These are phyloP conservation scores for Ceratocystis lukuohia DNA, from an alignment of 2,329 filamentous ascomycete species.

Conservation along the genomic window DNA sequence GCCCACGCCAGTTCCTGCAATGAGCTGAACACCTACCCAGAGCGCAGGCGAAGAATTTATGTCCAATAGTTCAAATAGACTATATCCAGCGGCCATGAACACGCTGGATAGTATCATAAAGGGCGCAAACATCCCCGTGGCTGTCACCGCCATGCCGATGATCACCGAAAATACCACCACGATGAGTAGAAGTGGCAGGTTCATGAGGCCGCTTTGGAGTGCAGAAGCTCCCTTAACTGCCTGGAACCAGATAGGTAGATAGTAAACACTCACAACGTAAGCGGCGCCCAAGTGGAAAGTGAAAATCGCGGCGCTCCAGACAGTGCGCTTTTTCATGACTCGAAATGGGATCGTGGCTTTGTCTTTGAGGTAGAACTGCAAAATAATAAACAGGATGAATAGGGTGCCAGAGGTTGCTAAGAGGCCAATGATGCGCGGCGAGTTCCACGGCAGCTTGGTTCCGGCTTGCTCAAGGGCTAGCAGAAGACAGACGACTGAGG, in stretches of 20 bases:
- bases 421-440: conserved; percentile 22
- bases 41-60: conserved; percentile 22
- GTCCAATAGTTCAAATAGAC: conserved; percentile 29
- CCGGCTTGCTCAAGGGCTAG: conserved; percentile 32
- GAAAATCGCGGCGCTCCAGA: conserved; percentile 28
- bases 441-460: conserved; percentile 23
- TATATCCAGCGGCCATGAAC: conserved; percentile 26
- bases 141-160: conserved; percentile 26
- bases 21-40: conserved; percentile 21
- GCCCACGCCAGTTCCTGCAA: conserved; percentile 28
- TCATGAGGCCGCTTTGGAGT: conserved; percentile 28
- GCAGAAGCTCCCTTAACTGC: conserved; percentile 28
- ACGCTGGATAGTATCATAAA: conserved; percentile 28
- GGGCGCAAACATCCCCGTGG: conserved; percentile 30
- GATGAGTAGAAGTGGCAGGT: conserved; percentile 27
- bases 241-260: conserved; percentile 30
- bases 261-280: conserved; percentile 25
- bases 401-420: conserved; percentile 27
- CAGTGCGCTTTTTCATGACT: conserved; percentile 30
- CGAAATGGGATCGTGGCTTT: conserved; percentile 33
- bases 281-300: conserved; percentile 30
- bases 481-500: conserved; percentile 27
- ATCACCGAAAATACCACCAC: conserved; percentile 26
- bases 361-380: conserved; percentile 31
- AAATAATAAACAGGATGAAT: conserved; percentile 27